phyloP scores from a whole-genome alignment of 352 stramenopile species.

The Albugo laibachii region DNA sequence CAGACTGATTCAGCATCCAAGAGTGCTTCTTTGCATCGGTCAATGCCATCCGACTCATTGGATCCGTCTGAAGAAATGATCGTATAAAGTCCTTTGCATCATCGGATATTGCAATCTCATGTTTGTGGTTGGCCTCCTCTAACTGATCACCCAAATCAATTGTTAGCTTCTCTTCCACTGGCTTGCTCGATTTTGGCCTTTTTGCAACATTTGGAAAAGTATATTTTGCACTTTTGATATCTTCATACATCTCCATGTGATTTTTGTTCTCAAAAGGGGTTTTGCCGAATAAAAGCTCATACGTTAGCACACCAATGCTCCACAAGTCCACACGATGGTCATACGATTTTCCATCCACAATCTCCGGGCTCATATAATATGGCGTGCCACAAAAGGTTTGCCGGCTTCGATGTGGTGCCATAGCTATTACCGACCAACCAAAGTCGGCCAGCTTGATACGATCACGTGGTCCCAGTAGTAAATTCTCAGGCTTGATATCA shows the following conservation, averaged over 20 bases:
- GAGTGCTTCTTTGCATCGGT: slow-evolving; percentile 25
- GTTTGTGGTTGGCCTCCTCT: background rate
- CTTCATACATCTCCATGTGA: slow-evolving; percentile 68
- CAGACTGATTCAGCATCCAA: slow-evolving; percentile 22
- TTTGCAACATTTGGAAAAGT: slow-evolving; percentile 22
- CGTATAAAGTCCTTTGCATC: slow-evolving; percentile 42
- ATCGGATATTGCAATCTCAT: slow-evolving; percentile 14
- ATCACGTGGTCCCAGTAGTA: slow-evolving; percentile 51
- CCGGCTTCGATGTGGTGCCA: slow-evolving; percentile 27
- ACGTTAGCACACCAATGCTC: slow-evolving; percentile 70
- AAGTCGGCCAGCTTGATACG: slow-evolving; percentile 78
- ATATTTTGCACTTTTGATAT: slow-evolving; percentile 37
- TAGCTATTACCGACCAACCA: slow-evolving; percentile 65
- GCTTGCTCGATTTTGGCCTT: background rate
- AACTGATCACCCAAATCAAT: background rate
- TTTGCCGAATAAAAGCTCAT: slow-evolving; percentile 51
- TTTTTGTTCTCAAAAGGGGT: slow-evolving; percentile 71
- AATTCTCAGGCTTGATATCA: slow-evolving; percentile 80
- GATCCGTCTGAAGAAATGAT: slow-evolving; percentile 27
- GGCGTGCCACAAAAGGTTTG: slow-evolving; percentile 71
- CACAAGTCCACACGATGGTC: slow-evolving; percentile 52
- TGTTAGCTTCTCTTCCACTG: background rate
- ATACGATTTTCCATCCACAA: slow-evolving; percentile 40
- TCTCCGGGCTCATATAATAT: slow-evolving; percentile 74
- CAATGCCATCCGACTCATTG: slow-evolving; percentile 38